Conservation (phyloP, 257 asterid genomes). For the Nicotiana tabacum region DNA sequence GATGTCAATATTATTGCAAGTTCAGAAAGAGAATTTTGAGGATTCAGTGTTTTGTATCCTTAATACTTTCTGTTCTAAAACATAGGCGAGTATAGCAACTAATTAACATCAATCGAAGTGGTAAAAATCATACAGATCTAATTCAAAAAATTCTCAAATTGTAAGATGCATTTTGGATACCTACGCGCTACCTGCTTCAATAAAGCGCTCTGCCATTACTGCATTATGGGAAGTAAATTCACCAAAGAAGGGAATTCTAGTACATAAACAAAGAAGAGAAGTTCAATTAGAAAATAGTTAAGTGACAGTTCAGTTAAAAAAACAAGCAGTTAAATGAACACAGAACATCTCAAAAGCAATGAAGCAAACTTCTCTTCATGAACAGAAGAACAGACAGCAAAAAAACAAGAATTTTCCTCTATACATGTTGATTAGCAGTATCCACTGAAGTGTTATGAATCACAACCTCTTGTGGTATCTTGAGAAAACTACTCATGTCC, state of each 20-base stretch:
- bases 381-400: neutral
- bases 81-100: neutral
- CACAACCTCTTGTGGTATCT: neutral
- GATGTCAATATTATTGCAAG: neutral
- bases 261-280: slow-evolving; percentile 19
- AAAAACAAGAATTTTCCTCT: neutral
- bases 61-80: neutral
- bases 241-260: slow-evolving; percentile 89
- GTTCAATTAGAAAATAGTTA: slow-evolving; percentile 6
- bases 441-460: neutral
- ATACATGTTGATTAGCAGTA: neutral
- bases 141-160: neutral
- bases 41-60: neutral
- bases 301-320: neutral
- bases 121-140: neutral
- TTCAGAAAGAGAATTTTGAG: neutral
- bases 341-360: neutral
- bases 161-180: slow-evolving; percentile 49
- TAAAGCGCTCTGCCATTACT: slow-evolving; percentile 92
- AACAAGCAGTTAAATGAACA: neutral
- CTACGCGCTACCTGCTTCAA: slow-evolving; percentile 99
- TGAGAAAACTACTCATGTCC: neutral
- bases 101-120: neutral
- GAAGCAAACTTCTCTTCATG: neutral
- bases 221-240: slow-evolving; percentile 97